Evolutionary conservation across 2,329 filamentous ascomycete genomes (phyloP).

Genomic region (Neonectria punicea): DNA sequence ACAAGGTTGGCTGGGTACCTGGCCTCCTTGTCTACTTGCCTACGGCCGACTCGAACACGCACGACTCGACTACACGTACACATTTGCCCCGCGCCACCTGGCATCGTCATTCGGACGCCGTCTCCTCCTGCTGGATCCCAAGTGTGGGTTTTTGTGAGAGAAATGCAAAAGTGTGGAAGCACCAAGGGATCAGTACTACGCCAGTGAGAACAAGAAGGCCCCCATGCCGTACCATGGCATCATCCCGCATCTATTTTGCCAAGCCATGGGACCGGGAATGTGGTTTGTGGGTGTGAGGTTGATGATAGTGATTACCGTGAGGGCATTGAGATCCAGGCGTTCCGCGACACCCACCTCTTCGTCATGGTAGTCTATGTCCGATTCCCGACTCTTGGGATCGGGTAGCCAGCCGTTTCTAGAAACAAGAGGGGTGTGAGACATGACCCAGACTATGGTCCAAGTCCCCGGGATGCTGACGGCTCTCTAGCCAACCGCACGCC

Average conservation of each 20-base stretch:
- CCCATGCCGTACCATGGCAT: constrained; percentile 9
- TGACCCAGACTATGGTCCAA: constrained; percentile 27
- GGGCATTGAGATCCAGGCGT: background rate
- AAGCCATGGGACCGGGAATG: background rate
- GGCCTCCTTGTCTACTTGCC: background rate
- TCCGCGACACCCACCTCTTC: background rate
- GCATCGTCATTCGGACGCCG: background rate
- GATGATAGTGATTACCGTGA: constrained; percentile 1
- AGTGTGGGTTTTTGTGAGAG: constrained; percentile 9
- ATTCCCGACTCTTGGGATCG: background rate
- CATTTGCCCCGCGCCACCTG: background rate
- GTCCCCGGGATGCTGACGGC: constrained; percentile 22
- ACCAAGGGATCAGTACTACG: constrained; percentile 6
- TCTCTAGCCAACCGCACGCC: constrained; percentile 33
- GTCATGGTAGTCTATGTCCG: background rate
- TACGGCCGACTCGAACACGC: background rate
- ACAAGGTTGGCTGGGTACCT: background rate
- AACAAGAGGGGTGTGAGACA: constrained; percentile 37
- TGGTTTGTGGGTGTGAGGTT: background rate
- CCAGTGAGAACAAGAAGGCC: constrained; percentile 1
- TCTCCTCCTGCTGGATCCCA: background rate
- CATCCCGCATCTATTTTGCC: background rate
- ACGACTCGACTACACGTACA: background rate
- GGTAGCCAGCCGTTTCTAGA: constrained; percentile 12
- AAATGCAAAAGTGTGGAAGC: constrained; percentile 11